Evolutionary conservation across 208 protist genomes (phyloP).

Genomic region (Wallacemonas rigidus): DNA sequence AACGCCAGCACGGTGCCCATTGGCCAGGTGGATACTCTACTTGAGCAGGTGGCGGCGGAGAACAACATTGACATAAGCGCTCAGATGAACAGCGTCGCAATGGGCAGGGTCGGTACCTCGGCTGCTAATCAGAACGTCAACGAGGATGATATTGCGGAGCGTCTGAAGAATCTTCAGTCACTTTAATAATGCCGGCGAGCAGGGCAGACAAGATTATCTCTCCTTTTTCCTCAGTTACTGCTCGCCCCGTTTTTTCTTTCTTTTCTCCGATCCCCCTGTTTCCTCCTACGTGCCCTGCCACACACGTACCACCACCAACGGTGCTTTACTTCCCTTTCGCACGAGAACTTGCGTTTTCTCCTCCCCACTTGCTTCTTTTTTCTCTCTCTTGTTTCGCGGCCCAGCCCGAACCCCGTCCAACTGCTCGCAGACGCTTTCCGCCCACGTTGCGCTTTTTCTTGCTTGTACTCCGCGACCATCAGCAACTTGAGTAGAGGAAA

Average conservation of each 20-base stretch:
- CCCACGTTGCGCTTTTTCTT: neutral
- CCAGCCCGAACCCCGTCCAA: too few species aligned
- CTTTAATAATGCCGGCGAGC: conserved; percentile 21
- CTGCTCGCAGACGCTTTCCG: neutral
- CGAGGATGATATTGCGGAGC: conserved; percentile 70
- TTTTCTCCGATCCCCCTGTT: conserved; percentile 8
- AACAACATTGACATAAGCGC: conserved; percentile 92
- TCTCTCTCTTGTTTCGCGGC: conserved; percentile 15
- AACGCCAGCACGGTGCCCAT: conserved; percentile 89
- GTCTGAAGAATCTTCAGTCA: conserved; percentile 59
- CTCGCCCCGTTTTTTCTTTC: conserved; percentile 1
- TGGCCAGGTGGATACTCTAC: conserved; percentile 88
- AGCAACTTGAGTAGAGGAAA: too few species aligned
- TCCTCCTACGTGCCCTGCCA: neutral
- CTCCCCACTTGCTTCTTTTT: conserved; percentile 18
- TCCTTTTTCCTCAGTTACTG: neutral
- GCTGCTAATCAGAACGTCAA: conserved; percentile 30
- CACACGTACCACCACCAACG: neutral
- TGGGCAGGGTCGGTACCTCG: conserved; percentile 32
- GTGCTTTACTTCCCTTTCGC: conserved; percentile 15
- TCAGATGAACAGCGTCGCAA: conserved; percentile 44
- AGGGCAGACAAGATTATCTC: neutral
- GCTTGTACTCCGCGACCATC: too few species aligned
- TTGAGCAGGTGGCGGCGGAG: conserved; percentile 95
- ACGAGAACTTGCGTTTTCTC: conserved; percentile 5